Evolutionary conservation across 352 stramenopile species (phyloP).

Genomic region (Globisporangium cederbergense): DNA sequence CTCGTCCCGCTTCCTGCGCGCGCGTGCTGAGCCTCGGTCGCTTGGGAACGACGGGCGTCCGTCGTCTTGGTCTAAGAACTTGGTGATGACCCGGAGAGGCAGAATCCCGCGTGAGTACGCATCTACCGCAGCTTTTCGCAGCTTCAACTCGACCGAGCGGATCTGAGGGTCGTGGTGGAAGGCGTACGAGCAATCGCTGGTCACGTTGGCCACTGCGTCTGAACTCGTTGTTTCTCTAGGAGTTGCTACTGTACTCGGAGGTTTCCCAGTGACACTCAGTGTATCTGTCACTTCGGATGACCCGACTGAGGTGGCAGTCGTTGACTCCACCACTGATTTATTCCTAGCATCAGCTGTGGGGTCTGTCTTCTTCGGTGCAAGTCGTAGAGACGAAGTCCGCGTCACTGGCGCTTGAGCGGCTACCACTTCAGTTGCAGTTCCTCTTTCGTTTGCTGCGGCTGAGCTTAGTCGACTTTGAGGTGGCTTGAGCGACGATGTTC

Average conservation of each 20-base stretch:
- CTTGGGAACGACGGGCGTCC: constrained; percentile 6
- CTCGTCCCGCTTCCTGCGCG: constrained; percentile 26
- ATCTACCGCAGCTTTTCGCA: constrained; percentile 67
- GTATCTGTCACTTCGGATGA: neutral
- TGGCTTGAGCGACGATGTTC: constrained; percentile 17
- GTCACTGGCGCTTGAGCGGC: neutral
- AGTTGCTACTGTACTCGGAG: neutral
- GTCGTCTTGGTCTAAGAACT: constrained; percentile 58
- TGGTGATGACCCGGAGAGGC: constrained; percentile 63
- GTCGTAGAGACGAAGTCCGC: constrained; percentile 8
- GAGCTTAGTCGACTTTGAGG: neutral
- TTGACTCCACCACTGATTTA: neutral
- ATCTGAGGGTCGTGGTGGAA: constrained; percentile 81
- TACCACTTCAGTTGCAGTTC: neutral
- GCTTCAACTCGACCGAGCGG: constrained; percentile 81
- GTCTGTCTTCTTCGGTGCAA: neutral
- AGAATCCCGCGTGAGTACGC: constrained; percentile 67
- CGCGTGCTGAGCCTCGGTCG: neutral
- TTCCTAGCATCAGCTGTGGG: neutral
- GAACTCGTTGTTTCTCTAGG: neutral
- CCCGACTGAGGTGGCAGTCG: neutral
- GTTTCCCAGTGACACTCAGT: neutral
- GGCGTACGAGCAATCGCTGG: constrained; percentile 71
- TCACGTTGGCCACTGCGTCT: neutral
- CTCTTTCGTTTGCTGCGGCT: neutral